These are phyloP conservation scores for Erythrophleum ivorense DNA, from an alignment of 331 rosid species.

Conservation along the genomic window DNA sequence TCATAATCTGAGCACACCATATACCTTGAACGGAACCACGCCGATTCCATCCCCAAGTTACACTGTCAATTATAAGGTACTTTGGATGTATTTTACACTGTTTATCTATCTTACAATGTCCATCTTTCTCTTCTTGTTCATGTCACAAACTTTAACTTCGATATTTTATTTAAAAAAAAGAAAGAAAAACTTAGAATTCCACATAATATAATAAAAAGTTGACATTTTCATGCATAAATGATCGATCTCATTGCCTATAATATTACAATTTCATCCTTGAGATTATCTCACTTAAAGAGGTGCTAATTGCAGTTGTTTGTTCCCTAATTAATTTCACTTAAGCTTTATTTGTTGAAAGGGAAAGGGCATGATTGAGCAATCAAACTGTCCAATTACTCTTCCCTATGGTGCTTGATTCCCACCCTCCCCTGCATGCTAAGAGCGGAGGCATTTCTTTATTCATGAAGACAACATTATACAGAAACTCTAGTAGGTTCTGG, in stretches of 20 bases:
- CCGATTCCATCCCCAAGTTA: slow-evolving; percentile 51
- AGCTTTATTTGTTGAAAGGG: slow-evolving; percentile 27
- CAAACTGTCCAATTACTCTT: slow-evolving; percentile 37
- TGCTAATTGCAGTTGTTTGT: background rate
- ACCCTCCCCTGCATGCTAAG: slow-evolving; percentile 29
- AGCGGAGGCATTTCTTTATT: slow-evolving; percentile 19
- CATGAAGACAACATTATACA: slow-evolving; percentile 36
- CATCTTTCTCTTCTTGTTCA: background rate
- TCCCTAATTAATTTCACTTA: slow-evolving; percentile 27
- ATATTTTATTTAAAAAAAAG: no score
- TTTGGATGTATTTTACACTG: slow-evolving; percentile 26
- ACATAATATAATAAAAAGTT: background rate
- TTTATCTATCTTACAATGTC: background rate
- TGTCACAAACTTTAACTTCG: slow-evolving; percentile 12
- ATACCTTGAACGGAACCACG: slow-evolving; percentile 35
- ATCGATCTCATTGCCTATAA: background rate
- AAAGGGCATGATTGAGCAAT: slow-evolving; percentile 45
- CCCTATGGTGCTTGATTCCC: slow-evolving; percentile 26
- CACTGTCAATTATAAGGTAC: slow-evolving; percentile 55
- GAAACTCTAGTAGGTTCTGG: slow-evolving; percentile 27
- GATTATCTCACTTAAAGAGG: background rate
- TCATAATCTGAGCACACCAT: background rate
- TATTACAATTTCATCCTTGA: background rate
- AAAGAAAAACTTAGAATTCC: background rate
- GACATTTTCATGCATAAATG: background rate